Conservation (phyloP, 2,329 filamentous ascomycete species). For the Fusarium tricinctum region DNA sequence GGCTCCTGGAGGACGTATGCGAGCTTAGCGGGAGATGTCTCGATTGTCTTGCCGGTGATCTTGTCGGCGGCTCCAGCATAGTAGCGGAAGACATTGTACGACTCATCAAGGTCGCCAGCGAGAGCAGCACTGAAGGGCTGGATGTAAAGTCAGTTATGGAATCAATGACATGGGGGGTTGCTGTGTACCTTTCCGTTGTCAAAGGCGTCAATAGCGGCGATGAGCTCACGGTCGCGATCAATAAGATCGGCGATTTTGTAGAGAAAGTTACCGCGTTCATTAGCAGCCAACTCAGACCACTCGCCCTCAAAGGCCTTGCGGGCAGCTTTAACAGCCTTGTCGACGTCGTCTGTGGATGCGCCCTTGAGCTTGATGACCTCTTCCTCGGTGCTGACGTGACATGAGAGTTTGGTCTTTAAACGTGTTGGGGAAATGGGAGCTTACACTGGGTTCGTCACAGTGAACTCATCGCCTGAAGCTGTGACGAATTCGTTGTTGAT, state of each 20-base stretch:
- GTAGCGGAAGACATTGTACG: slow-evolving; percentile 67
- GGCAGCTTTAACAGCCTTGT: slow-evolving; percentile 42
- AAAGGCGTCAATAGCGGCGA: slow-evolving; percentile 45
- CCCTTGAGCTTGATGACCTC: slow-evolving; percentile 42
- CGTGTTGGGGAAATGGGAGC: not conserved
- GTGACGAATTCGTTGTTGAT: slow-evolving; percentile 49
- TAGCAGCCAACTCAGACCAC: slow-evolving; percentile 44
- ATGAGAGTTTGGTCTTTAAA: not conserved
- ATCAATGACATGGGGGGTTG: too few relatives aligned
- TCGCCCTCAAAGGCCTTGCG: slow-evolving; percentile 47
- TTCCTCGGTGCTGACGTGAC: slow-evolving; percentile 35
- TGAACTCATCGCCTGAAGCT: slow-evolving; percentile 44
- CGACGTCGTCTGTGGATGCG: slow-evolving; percentile 41
- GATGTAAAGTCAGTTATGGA: not conserved
- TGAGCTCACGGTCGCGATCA: slow-evolving; percentile 45
- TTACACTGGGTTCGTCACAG: slow-evolving; percentile 42
- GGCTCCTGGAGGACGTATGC: slow-evolving; percentile 78
- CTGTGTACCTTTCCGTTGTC: slow-evolving; percentile 44
- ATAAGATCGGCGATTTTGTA: slow-evolving; percentile 45
- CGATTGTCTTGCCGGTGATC: slow-evolving; percentile 76
- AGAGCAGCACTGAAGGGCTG: slow-evolving; percentile 57
- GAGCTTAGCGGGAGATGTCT: slow-evolving; percentile 72
- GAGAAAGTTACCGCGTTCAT: slow-evolving; percentile 41
- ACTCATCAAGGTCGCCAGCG: slow-evolving; percentile 67
- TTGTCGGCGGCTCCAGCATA: slow-evolving; percentile 80